Conservation (phyloP, 371 early-diverging fungal genomes). For the Lichtheimia hyalospora region DNA sequence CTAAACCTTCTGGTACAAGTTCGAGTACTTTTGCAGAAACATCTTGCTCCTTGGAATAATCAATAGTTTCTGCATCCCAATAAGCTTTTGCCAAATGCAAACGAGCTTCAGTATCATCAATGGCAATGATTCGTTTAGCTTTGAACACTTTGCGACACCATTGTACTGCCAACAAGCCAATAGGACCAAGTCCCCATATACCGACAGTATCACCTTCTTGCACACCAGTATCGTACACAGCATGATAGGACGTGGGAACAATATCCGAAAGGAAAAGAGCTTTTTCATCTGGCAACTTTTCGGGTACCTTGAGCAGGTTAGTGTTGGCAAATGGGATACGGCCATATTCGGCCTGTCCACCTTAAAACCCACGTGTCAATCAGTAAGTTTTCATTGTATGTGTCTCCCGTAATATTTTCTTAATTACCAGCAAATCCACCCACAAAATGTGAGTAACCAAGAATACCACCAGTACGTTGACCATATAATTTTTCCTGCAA, state of each 20-base stretch:
- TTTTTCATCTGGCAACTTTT: conserved; percentile 50
- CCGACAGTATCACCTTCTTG: conserved; percentile 50
- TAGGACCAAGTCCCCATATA: conserved; percentile 64
- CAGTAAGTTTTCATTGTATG: background rate
- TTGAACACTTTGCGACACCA: conserved; percentile 51
- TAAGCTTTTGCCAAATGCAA: conserved; percentile 40
- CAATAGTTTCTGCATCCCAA: conserved; percentile 48
- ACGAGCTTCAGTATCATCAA: conserved; percentile 56
- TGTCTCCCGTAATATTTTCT: background rate
- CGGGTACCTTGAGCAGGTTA: conserved; percentile 57
- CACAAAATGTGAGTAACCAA: conserved; percentile 59
- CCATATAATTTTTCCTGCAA: conserved; percentile 62
- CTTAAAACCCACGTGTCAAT: conserved; percentile 15
- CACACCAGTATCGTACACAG: conserved; percentile 40
- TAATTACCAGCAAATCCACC: conserved; percentile 26
- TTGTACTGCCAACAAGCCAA: conserved; percentile 52
- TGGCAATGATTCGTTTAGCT: conserved; percentile 52
- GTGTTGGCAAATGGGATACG: conserved; percentile 60
- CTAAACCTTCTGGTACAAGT: conserved; percentile 46
- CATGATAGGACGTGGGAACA: conserved; percentile 62
- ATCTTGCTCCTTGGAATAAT: conserved; percentile 44
- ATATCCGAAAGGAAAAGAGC: conserved; percentile 60
- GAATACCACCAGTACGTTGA: conserved; percentile 47
- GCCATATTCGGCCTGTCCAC: conserved; percentile 61
- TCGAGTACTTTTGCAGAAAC: conserved; percentile 38